Evolutionary conservation across 2,329 filamentous ascomycete genomes (phyloP), one percentile per base, ranked within the genome.

Genomic region (Calonectria fujianensis): DNA sequence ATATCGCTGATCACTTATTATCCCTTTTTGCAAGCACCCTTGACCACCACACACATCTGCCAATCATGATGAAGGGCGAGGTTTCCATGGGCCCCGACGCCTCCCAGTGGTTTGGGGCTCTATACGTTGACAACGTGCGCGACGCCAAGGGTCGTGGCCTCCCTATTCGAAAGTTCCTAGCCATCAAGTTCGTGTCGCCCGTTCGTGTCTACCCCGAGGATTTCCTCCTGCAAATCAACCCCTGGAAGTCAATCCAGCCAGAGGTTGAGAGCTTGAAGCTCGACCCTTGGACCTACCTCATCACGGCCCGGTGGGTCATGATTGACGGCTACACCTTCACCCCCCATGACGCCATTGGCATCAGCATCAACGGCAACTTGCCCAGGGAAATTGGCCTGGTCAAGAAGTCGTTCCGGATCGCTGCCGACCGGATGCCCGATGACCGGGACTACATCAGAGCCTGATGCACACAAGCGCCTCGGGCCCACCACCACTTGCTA

Each of bases 301-400:
- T 70, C 57, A 70, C 68, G 16, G 68, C 68, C 35, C 32, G 68
- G n/a, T 70, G 57, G 57, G 39, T 61, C 54, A 70, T 48, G 59
- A 64, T 70, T 16, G 68, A 70, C 27, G 68, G 68, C 27, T 70
- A 64, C 41, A 70, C 68, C 18, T 51, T 70, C 9, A 70, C 54
- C 48, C 68, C 68, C 32, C 10, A 70, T 45, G 68, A 70, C 27
- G 68, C 57, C 41, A 70, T 70, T 41, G 61, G 68, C 68, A 70
- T 70, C 35, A 70, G 61, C 59, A 70, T 70, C 48, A 64, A 70
- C 32, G 68, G 68, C 59, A 61, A 70, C 32, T 20, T 70, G 57
- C 35, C 37, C n/a, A 70, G 68, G 37, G 68, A 70, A 20, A 31
- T 64, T 32, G 35, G 32, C 32, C 41, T 51, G 7, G 57, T 70